Evolutionary conservation across 345 rosid species (phyloP), one percentile per base, ranked within the genome.

Genomic region (Populus euphratica): DNA sequence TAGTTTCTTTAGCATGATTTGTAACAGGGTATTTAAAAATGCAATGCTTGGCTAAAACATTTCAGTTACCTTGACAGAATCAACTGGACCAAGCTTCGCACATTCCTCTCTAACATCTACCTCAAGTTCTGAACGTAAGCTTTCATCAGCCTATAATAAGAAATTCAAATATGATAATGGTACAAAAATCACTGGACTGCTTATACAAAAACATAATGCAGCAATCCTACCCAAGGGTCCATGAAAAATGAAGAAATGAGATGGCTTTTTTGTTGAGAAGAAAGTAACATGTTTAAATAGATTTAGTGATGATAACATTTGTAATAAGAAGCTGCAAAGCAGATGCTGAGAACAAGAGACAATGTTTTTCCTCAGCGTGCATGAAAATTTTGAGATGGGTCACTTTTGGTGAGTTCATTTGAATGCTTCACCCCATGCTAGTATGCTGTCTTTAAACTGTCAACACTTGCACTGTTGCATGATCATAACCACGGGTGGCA

Each of bases 71-170:
- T 96, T 96, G 77, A 96, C 89, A 1, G 86, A 88, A 69, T 94
- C 96, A 70, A 91, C 74, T 12, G 94, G 97, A 76, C 97, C 98
- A 76, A 94, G 87, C 84, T 94, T 96, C 74, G 25, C 64, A 73
- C 97, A 94, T 86, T 96, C 99, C 78, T 89, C 98, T 86, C 80
- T 83, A 82, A 94, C 87, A 81, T 94, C 99, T 62, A 85, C 88
- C 83, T 94, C 94, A 73, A 96, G 80, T 69, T 96, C 99, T 39
- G 90, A 73, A 78, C 78, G 52, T 80, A 93, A 81, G 85, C 74
- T 86, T 83, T 92, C 99, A 86, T 96, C 98, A 39, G 87, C 81
- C 98, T 94, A 86, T 39, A 64, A 68, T 21, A 41, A 66, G 59
- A 63, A 31, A 66, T 33, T 35, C 64, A 77, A 64, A 44, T n/a